Evolutionary conservation across 495 filamentous ascomycete genomes (phyloP), one percentile per base, ranked within the genome.

Genomic region (Entonaema liquescens): DNA sequence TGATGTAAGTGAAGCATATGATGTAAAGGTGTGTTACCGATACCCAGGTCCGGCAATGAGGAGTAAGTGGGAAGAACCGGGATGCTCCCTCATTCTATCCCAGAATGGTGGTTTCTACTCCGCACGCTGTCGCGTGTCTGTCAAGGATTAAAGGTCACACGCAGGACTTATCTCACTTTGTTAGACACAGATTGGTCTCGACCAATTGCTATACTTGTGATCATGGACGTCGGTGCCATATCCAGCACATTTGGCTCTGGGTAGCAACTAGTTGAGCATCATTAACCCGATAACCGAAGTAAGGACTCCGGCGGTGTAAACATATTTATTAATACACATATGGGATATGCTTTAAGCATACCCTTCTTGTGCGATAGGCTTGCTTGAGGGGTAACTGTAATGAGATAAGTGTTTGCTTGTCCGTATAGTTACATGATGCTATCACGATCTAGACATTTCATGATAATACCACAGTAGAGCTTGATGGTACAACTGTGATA

Each of bases 41-140:
- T 7, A 36, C 17, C 67, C 61, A 47, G 67, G 67, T 28, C 64
- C 57, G 38, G 38, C 21, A 42, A 49, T 70, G 67, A 70, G 67
- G 67, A 70, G 67, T 70, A 70, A 49, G 19, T 25, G 29, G 17
- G 25, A 26, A 49, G 40, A 4, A 17, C 35, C 25, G 15, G 38
- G 57, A 60, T 59, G 17, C 17, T 21, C 19, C 0, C 17, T 47
- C 42, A 12, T 47, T 47, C 42, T 47, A 23, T 26, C 9, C 49
- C 26, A 53, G 25, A n/a, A 53, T 53, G 25, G 49, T 29, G 42
- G 19, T 21, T 13, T 29, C 23, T 53, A 53, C 49, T 53, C 49
- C 49, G 49, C 49, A 53, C 49, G 23, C 49, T 5, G 49, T 11
- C 23, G 49, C 49, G 49, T 53, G 49, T 29, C 21, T 29, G 49